Evolutionary conservation across 2,329 filamentous ascomycete genomes (phyloP), one percentile per base, ranked within the genome.

Genomic region (Coniella vitis): DNA sequence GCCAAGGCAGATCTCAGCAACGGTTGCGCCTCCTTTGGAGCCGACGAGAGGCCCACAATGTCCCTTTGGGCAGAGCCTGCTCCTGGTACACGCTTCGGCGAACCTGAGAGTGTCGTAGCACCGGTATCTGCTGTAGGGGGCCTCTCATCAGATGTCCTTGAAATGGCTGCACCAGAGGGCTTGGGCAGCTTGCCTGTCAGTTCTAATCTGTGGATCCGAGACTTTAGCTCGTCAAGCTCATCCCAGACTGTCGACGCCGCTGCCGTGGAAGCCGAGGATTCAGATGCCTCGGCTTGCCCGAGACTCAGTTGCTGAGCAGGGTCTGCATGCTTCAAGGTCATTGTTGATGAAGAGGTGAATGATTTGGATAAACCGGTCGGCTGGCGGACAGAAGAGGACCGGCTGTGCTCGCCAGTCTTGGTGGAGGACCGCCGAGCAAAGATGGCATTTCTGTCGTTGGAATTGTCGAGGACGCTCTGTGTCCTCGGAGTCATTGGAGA

Each of bases 221-320:
- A 93, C 65, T 97, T 97, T 40, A 98, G 71, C 56, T 97, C 93
- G 58, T 97, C 93, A 22, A 98, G 70, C 66, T 98, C 93, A 63
- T 97, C 93, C 93, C 93, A 98, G 3, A 98, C 88, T 0, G 90
- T 96, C 2, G 90, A 94, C 12, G 90, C 88, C 1, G 88, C 89
- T 1, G 85, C 90, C 1, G 88, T 93, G 0, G 93, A 97, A 31
- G 86, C 76, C 0, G 86, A 91, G 0, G 93, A 97, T 59, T 93
- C 89, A 0, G 89, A 90, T 8, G 84, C 84, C 59, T 90, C 83
- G 51, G 77, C 69, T 37, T 63, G 61, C 17, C 62, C 59, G 38
- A 75, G 74, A 8, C 63, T 60, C 35, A 61, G 65, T 25, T 57
- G 54, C 8, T 66, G 65, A 0, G 58, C 35, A 29, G 40, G 9